These are phyloP conservation scores for Coemansia guatemalensis DNA, from an alignment of 192 early-diverging fungal species.

Conservation along the genomic window DNA sequence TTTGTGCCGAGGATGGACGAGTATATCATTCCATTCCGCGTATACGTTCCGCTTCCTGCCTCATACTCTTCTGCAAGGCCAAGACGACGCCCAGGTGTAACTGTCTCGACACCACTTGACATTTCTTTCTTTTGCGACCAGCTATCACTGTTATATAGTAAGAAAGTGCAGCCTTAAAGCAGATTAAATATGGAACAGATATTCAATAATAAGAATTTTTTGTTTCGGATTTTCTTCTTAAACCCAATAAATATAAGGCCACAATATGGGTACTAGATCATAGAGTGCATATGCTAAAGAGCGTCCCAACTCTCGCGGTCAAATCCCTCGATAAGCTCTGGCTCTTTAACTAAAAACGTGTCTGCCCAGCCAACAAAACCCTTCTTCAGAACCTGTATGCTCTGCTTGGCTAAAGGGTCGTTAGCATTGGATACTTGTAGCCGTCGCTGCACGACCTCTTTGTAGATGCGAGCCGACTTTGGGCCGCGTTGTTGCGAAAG, in stretches of 20 bases:
- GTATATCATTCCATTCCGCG: constrained; percentile 68
- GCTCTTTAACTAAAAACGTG: constrained; percentile 54
- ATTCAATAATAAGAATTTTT: not conserved
- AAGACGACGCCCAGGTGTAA: constrained; percentile 78
- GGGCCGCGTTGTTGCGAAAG: constrained; percentile 82
- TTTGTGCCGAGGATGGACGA: constrained; percentile 55
- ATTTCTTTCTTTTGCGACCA: constrained; percentile 3
- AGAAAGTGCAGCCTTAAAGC: constrained; percentile 3
- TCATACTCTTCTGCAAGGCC: constrained; percentile 67
- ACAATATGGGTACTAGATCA: too few relatives aligned
- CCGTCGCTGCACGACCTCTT: constrained; percentile 40
- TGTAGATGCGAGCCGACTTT: constrained; percentile 67
- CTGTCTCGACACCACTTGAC: constrained; percentile 25
- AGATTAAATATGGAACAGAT: not conserved
- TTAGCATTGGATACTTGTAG: constrained; percentile 10
- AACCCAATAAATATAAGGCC: too few relatives aligned
- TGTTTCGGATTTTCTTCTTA: too few relatives aligned
- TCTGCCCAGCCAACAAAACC: constrained; percentile 69
- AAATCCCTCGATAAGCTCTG: constrained; percentile 62
- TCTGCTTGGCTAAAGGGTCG: constrained; percentile 26
- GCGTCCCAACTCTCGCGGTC: constrained; percentile 54
- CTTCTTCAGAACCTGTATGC: constrained; percentile 61
- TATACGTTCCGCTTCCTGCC: constrained; percentile 71
- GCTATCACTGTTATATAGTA: not conserved
- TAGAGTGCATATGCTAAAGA: not conserved